Percentiles rank a stretch among this genome's conserved stretches.
Evolutionary conservation across 176 grass and related monocot species (phyloP).

Genomic region (Triticum turgidum): DNA sequence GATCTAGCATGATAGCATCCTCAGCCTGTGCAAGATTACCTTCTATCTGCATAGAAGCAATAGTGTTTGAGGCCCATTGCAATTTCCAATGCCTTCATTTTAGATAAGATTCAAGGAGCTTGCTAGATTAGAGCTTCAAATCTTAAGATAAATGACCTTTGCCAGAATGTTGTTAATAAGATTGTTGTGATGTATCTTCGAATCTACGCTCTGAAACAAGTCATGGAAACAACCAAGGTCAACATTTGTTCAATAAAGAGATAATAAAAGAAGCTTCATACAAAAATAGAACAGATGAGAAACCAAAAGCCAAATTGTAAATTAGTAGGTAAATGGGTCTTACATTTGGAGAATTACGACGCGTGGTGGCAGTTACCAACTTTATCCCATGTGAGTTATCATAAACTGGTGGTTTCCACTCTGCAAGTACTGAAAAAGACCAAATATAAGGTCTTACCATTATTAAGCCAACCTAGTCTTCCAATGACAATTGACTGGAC

Average conservation of each 20-base stretch:
- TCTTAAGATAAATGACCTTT: constrained; percentile 60
- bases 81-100: constrained; percentile 5
- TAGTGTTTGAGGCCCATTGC: constrained; percentile 12
- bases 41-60: constrained; percentile 71
- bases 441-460: constrained; percentile 26
- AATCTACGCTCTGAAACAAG: constrained; percentile 91
- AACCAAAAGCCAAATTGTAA: constrained; percentile 1
- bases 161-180: constrained; percentile 99
- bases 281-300: not conserved
- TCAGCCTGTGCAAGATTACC: constrained; percentile 81
- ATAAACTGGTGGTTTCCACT: constrained; percentile 99
- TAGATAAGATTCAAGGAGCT: not conserved
- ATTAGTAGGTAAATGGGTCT: constrained; percentile 8
- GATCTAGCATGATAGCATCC: constrained; percentile 96
- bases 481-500: not conserved
- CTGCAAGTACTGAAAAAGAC: constrained; percentile 76
- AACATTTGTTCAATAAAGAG: constrained; percentile 3
- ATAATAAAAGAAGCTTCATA: constrained; percentile 4
- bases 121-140: constrained; percentile 27
- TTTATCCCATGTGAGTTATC: constrained; percentile 95
- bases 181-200: constrained; percentile 99
- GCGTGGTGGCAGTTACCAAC: constrained; percentile 84
- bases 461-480: not conserved
- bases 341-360: constrained; percentile 99
- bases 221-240: not conserved